Conservation (phyloP, 495 filamentous ascomycete genomes). For the Hyaloscypha hepaticicola region DNA sequence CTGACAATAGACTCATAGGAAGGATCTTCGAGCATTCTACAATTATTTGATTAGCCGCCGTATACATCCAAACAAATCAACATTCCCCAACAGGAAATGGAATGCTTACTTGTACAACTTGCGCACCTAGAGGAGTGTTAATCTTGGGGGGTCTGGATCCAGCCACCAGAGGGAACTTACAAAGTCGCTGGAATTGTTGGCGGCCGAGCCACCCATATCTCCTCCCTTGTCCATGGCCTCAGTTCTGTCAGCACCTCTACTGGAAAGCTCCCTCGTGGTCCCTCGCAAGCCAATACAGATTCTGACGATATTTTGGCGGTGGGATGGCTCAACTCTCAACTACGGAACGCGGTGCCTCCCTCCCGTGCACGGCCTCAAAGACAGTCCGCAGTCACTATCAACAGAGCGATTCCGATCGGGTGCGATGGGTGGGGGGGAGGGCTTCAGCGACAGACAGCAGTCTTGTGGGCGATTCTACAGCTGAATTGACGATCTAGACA, state of each 20-base stretch:
- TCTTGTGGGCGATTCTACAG: neutral
- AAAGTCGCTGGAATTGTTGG: conserved; percentile 37
- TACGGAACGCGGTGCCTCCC: neutral
- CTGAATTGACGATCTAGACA: conserved; percentile 19
- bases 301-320: neutral
- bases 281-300: neutral
- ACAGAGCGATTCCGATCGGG: neutral
- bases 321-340: neutral
- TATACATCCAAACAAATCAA: neutral
- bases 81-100: neutral
- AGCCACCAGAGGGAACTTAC: conserved; percentile 24
- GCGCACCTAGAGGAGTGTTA: conserved; percentile 68
- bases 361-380: conserved; percentile 2
- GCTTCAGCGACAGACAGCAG: neutral
- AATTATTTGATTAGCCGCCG: conserved; percentile 31
- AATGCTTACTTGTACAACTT: conserved; percentile 91
- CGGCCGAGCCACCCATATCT: conserved; percentile 27
- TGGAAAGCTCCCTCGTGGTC: neutral
- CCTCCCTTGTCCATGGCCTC: conserved; percentile 28
- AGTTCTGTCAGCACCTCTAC: neutral
- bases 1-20: conserved; percentile 89
- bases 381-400: conserved; percentile 1
- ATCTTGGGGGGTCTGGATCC: neutral
- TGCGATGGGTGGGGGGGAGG: neutral
- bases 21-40: conserved; percentile 95